Evolutionary conservation across 352 stramenopile genomes (phyloP).

Genomic region (Aphanomyces cochlioides): DNA sequence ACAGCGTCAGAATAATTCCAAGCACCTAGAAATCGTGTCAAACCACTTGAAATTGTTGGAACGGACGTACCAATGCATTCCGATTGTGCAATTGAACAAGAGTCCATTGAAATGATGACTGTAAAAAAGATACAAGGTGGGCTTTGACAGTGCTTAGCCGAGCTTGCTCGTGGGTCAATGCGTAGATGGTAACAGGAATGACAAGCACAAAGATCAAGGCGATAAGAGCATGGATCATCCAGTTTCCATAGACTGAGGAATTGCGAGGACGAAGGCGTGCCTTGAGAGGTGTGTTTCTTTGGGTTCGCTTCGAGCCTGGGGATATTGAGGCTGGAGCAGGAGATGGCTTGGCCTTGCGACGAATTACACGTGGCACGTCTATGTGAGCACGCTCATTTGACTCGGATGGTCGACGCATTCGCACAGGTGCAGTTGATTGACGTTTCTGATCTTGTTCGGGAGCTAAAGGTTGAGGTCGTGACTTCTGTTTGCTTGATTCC

Average conservation of each 20-base stretch:
- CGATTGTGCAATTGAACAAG: too few species aligned
- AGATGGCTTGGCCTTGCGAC: not conserved
- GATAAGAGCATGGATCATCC: too few species aligned
- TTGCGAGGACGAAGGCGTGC: constrained; percentile 2
- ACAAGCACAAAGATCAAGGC: too few species aligned
- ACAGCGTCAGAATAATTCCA: too few species aligned
- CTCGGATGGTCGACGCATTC: not conserved
- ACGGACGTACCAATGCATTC: too few species aligned
- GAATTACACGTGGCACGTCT: not conserved
- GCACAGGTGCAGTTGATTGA: not conserved
- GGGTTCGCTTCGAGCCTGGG: not conserved
- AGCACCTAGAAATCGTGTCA: too few species aligned
- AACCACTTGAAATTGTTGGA: too few species aligned
- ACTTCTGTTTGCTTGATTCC: not conserved
- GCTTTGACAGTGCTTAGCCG: too few species aligned
- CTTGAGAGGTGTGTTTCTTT: constrained; percentile 12
- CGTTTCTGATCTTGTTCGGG: constrained; percentile 10
- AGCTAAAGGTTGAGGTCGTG: not conserved
- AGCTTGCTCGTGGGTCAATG: too few species aligned
- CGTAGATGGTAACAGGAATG: too few species aligned
- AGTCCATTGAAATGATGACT: too few species aligned
- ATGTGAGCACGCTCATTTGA: not conserved
- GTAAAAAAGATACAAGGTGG: too few species aligned
- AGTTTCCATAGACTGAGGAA: not conserved
- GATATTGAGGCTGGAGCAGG: not conserved